phyloP scores from a whole-genome alignment of 257 asterid species.

The Catharanthus roseus region DNA sequence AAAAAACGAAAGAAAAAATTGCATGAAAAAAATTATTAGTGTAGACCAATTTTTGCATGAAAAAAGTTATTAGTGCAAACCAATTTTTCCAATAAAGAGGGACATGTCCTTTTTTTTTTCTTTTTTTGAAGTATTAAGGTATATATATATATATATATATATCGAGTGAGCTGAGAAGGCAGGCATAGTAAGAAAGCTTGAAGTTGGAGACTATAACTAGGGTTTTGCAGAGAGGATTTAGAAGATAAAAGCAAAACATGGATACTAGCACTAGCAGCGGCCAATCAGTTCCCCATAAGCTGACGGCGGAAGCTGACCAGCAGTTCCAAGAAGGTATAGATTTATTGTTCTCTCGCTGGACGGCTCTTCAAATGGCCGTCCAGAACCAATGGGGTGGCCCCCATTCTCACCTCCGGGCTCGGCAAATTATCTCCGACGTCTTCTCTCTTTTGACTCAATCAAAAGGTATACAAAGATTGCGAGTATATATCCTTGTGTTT shows the following conservation, averaged over 20 bases:
- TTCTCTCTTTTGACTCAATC: slow-evolving; percentile 47
- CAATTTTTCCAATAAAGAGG: too few species aligned
- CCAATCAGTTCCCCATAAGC: slow-evolving; percentile 5
- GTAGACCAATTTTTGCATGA: too few species aligned
- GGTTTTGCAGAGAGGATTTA: background rate
- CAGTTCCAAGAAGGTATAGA: slow-evolving; percentile 51
- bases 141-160: too few species aligned
- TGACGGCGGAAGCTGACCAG: slow-evolving; percentile 55
- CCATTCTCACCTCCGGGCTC: slow-evolving; percentile 41
- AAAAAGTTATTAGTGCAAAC: too few species aligned
- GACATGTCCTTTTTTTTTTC: too few species aligned
- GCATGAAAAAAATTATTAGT: too few species aligned
- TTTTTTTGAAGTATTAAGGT: too few species aligned
- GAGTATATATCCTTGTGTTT: background rate
- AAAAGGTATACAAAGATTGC: slow-evolving; percentile 33
- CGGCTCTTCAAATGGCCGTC: slow-evolving; percentile 64
- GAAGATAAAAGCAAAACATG: background rate
- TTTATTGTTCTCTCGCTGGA: slow-evolving; percentile 56
- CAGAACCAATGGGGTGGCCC: slow-evolving; percentile 76
- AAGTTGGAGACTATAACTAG: background rate
- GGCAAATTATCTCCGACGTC: slow-evolving; percentile 32
- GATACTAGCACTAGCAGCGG: background rate
- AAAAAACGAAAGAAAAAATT: too few species aligned
- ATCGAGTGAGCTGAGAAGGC: background rate
- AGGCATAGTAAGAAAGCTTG: background rate